Evolutionary conservation across 1,284 basidiomycete species (phyloP).

Genomic region (Jaminaea rosea): DNA sequence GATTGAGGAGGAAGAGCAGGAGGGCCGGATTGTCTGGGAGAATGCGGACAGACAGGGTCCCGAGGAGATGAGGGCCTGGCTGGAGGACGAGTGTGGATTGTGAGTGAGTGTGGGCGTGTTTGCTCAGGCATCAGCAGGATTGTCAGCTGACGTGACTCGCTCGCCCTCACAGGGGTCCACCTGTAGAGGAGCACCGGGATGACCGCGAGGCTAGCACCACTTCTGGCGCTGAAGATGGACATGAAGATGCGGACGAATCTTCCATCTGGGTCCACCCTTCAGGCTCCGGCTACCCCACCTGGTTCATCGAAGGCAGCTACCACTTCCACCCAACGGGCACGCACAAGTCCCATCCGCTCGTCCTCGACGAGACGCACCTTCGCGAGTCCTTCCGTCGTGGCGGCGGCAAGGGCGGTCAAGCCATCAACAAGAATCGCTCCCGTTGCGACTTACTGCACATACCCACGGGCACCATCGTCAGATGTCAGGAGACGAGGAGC

Average conservation of each 20-base stretch:
- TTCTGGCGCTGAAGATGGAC: conserved; percentile 3
- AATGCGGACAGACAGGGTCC: conserved; percentile 14
- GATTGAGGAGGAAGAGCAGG: conserved; percentile 39
- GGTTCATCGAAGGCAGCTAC: conserved; percentile 30
- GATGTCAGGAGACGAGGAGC: conserved; percentile 34
- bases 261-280: neutral
- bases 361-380: conserved; percentile 33
- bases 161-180: no score
- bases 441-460: conserved; percentile 34
- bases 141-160: no score
- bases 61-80: conserved; percentile 20
- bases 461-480: conserved; percentile 34
- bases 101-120: conserved; percentile 20
- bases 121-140: no score
- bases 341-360: conserved; percentile 34
- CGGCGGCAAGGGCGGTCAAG: conserved; percentile 42
- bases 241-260: conserved; percentile 4
- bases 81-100: conserved; percentile 40
- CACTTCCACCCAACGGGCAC: conserved; percentile 17
- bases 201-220: neutral
- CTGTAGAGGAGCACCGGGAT: no score
- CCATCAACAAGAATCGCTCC: conserved; percentile 42
- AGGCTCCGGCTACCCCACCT: conserved; percentile 15
- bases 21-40: conserved; percentile 29
- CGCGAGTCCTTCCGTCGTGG: conserved; percentile 42